Evolutionary conservation across 1,284 basidiomycete species (phyloP), one percentile per base, ranked within the genome.

Genomic region (Hypsizygus ulmarius): DNA sequence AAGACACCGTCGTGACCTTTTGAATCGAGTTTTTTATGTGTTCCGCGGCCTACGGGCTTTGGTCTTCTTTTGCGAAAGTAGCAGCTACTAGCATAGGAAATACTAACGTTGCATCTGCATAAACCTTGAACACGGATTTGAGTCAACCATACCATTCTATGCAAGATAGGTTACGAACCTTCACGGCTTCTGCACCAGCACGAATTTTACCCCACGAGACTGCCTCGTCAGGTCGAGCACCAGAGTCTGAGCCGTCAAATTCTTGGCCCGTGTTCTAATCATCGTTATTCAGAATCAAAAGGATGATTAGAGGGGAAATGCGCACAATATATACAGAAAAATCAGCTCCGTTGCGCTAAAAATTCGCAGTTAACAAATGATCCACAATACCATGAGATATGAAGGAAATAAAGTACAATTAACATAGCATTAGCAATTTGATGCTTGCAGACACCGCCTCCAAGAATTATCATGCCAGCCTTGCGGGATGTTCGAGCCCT

Each of bases 361-460:
- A 42, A 41, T 19, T 39, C 35, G 7, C 43, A 43, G 38, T 47
- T 16, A 55, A 58, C 4, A 21, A n/a, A 15, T 50, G 32, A 46
- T n/a, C n/a, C n/a, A n/a, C 21, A 54, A 28, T 1, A 27, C 9
- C 14, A 28, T 30, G 50, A 14, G 15, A 33, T 12, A 18, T 39
- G 5, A 36, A 41, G 11, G n/a, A 49, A 15, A 16, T 47, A 27
- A 45, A 39, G 45, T 65, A 96, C 94, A 63, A 99, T 97, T 16
- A 99, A 74, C 97, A 99, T 98, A 1, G 96, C 95, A 63, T 99
- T 99, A 12, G 95, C 95, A 50, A 99, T 97, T 64, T 99, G 97
- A 66, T 99, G 97, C 69, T 99, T 99, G 76, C 96, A 98, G 6
- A 99, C 96, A 1, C 97, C 97, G 11, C 97, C 97, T 10, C 97